Percentiles rank a stretch among this genome's conserved stretches.
These are phyloP conservation scores for Carex parvula DNA, from an alignment of 176 grass and related monocot species.

Conservation along the genomic window DNA sequence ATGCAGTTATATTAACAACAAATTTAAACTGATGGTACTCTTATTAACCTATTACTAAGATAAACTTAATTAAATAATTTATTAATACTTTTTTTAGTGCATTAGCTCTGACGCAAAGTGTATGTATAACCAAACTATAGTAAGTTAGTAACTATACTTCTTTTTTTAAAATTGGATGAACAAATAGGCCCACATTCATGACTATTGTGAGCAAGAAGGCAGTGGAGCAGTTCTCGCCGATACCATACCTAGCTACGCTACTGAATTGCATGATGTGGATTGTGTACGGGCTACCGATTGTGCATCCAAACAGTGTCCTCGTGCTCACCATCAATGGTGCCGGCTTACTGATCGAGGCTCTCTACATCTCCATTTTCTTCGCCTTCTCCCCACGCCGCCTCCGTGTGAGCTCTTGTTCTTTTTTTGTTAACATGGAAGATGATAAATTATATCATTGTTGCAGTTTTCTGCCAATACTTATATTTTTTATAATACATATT, in stretches of 20 bases:
- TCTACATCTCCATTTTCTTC: constrained; percentile 66
- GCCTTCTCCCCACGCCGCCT: constrained; percentile 27
- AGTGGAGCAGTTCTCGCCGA: constrained; percentile 63
- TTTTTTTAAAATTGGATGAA: not conserved
- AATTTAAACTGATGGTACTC: not conserved
- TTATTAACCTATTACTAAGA: too few relatives aligned
- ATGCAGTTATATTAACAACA: not conserved
- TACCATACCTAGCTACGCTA: constrained; percentile 78
- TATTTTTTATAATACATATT: not conserved
- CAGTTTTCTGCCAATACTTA: not conserved
- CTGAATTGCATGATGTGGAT: constrained; percentile 87
- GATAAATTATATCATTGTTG: constrained; percentile 23
- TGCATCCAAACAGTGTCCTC: constrained; percentile 75
- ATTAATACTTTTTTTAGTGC: too few relatives aligned
- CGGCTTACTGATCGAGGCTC: constrained; percentile 51
- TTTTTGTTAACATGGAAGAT: not conserved
- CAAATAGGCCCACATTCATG: constrained; percentile 51
- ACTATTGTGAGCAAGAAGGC: constrained; percentile 50
- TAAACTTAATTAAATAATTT: too few relatives aligned
- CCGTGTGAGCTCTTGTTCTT: constrained; percentile 32
- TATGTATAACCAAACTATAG: not conserved
- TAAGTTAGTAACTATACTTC: not conserved
- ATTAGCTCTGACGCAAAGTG: not conserved
- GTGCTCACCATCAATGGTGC: constrained; percentile 80
- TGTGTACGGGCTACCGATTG: constrained; percentile 71